Evolutionary conservation across 2,329 filamentous ascomycete species (phyloP).

Genomic region (Aspergillus fructus): DNA sequence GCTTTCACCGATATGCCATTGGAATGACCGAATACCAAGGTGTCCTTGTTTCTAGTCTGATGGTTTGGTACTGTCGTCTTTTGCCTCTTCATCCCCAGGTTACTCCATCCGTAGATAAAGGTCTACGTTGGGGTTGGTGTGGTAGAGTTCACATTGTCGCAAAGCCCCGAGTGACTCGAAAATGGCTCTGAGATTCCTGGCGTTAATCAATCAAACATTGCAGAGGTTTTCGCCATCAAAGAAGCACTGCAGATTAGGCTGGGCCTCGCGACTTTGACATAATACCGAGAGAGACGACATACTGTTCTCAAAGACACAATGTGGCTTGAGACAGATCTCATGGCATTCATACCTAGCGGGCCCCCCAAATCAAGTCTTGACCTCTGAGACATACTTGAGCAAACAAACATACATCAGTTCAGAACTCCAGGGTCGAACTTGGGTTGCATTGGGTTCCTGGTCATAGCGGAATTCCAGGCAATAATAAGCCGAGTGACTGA

Average conservation of each 20-base stretch:
- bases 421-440: not conserved
- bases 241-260: not conserved
- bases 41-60: not conserved
- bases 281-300: not conserved
- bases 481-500: not conserved
- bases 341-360: not conserved
- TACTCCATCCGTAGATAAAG: not conserved
- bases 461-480: not conserved
- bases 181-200: not conserved
- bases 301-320: not conserved
- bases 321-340: not conserved
- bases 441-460: not conserved
- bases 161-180: not conserved
- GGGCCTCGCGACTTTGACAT: not conserved
- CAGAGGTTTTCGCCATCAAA: not conserved
- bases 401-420: not conserved
- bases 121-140: not conserved
- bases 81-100: not conserved
- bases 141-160: not conserved
- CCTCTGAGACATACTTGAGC: not conserved
- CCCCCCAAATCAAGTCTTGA: not conserved
- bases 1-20: not conserved
- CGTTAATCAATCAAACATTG: not conserved
- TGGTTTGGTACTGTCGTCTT: not conserved
- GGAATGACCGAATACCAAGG: not conserved